Conservation (phyloP, 495 filamentous ascomycete species). For the Penicillium arizonense region DNA sequence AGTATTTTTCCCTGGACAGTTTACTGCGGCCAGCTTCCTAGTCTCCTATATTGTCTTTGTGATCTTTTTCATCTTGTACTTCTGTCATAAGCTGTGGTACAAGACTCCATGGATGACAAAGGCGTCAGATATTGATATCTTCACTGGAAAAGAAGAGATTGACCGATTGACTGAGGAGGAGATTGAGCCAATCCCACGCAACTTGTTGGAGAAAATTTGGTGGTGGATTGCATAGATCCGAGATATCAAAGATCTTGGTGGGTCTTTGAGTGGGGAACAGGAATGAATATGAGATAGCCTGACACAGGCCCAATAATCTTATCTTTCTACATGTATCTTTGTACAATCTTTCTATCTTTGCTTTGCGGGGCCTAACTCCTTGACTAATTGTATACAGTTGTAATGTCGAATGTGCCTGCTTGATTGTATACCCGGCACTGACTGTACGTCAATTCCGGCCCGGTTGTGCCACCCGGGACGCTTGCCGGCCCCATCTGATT, state of each 20-base stretch:
- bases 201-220: constrained; percentile 33
- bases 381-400: not conserved
- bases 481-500: constrained; percentile 21
- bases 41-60: constrained; percentile 39
- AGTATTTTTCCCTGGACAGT: constrained; percentile 55
- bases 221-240: constrained; percentile 30
- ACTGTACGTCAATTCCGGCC: constrained; percentile 9
- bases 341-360: not conserved
- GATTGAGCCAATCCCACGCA: constrained; percentile 22
- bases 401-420: no score
- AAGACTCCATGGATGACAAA: constrained; percentile 53
- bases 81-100: constrained; percentile 33
- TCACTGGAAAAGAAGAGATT: constrained; percentile 32
- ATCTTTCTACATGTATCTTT: not conserved
- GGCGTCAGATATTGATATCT: constrained; percentile 29
- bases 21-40: constrained; percentile 50
- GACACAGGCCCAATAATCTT: no score
- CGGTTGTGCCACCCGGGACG: constrained; percentile 24
- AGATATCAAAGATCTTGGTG: no score
- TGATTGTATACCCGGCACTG: no score
- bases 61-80: constrained; percentile 74
- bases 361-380: not conserved
- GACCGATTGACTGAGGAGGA: constrained; percentile 30
- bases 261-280: no score
- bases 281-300: no score